Evolutionary conservation across 148 eudicot genomes (phyloP).

Genomic region (Polygonum maritimum): DNA sequence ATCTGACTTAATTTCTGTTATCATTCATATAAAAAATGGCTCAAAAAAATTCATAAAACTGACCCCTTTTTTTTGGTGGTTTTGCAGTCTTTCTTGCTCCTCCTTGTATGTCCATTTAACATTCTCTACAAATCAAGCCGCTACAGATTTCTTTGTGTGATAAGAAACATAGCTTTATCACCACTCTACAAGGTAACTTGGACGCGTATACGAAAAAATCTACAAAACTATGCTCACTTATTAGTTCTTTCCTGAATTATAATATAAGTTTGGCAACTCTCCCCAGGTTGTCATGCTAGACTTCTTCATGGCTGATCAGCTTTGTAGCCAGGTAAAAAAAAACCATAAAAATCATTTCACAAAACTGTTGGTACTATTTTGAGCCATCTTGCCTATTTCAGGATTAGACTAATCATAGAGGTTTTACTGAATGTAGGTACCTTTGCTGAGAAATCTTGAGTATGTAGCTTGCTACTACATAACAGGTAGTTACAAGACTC

Average conservation of each 20-base stretch:
- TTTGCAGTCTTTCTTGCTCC: slow-evolving; percentile 49
- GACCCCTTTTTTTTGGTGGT: not conserved
- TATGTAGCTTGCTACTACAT: slow-evolving; percentile 82
- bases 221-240: not conserved
- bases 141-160: slow-evolving; percentile 45
- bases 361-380: too few species aligned
- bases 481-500: slow-evolving; percentile 90
- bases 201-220: not conserved
- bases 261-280: not conserved
- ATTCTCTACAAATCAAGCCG: slow-evolving; percentile 68
- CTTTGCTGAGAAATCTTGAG: slow-evolving; percentile 82
- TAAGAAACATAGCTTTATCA: slow-evolving; percentile 68
- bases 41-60: too few species aligned
- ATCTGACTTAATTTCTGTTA: not conserved
- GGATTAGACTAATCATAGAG: not conserved
- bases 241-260: not conserved
- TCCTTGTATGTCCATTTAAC: slow-evolving; percentile 78
- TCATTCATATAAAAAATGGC: not conserved
- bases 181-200: slow-evolving; percentile 76
- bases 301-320: slow-evolving; percentile 99
- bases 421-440: slow-evolving; percentile 45
- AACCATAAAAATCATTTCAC: too few species aligned
- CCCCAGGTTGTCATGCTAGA: slow-evolving; percentile 85
- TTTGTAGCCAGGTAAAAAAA: slow-evolving; percentile 81
- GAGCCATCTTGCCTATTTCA: too few species aligned